Base-by-base conservation (phyloP, 1,284 basidiomycete genomes). In the Takashimella koratensis region DNA sequence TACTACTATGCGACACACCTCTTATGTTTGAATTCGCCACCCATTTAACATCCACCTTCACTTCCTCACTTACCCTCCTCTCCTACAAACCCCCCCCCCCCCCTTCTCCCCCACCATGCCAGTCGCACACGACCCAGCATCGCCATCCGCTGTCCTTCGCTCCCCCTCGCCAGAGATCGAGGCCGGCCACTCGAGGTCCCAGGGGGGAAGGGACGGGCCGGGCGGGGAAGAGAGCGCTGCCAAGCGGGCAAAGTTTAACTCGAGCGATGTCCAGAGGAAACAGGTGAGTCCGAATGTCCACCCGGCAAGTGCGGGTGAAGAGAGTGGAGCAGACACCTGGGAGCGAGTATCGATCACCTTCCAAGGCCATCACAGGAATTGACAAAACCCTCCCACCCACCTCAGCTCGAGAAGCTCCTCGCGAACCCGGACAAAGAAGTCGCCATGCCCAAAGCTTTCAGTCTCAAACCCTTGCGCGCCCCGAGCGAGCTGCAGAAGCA, bases 401-500 rank as follows among this genome's bases (percentile, higher is more conserved):
- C 1, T 2, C 86, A 93, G 70, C 83, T 97, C 24, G 88, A 90
- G 24, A 86, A 83, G 60, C 82, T 97, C 41, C 83, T 96, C 59
- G 88, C 88, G 67, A 88, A 96, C 64, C 92, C 93, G 0, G 73
- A 82, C 4, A 92, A 91, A 70, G 84, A 85, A 2, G 87, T 85
- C 1, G 82, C 83, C 66, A 78, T 96, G 6, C 90, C 92, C 1
- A 67, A 82, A 16, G 79, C 43, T 42, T 16, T 43, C 25, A 13
- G 23, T 3, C 24, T 86, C 86, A 70, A 60, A 44, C 55, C 56
- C 4, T 86, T 92, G 61, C 90, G 90, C 76, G 81, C 80, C 0
- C 80, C 95, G 36, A 80, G 90, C 24, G 94, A 97, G 75, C 95
- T 95, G 87, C 95, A 98, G 87, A 97, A 96, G 82, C 98, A 95